Conservation (phyloP, 1,284 basidiomycete genomes). For the Trametes versicolor region DNA sequence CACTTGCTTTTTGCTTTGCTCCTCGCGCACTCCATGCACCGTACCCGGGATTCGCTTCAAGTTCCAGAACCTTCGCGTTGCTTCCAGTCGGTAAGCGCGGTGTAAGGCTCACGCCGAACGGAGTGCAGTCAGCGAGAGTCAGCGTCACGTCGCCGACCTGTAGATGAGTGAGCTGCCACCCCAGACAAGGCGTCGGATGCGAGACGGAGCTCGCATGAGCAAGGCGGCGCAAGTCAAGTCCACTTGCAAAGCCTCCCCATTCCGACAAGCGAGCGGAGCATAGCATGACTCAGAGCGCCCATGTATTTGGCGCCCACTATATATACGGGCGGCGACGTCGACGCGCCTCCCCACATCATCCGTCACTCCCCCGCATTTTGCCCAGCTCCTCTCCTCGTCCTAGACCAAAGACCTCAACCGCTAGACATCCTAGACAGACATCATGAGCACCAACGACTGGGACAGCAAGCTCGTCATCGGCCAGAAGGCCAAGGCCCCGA, state of each 20-base stretch:
- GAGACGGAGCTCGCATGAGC: background rate
- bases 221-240: constrained; percentile 9
- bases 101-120: background rate
- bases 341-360: constrained; percentile 28
- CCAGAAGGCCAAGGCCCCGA: constrained; percentile 71
- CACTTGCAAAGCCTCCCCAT: background rate
- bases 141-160: background rate
- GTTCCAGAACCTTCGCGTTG: constrained; percentile 11
- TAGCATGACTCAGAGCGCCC: constrained; percentile 32
- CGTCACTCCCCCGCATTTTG: constrained; percentile 13
- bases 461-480: constrained; percentile 84
- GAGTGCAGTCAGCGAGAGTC: constrained; percentile 13
- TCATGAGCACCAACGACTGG: constrained; percentile 63
- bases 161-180: constrained; percentile 7
- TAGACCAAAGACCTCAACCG: background rate
- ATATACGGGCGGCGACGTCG: constrained; percentile 33
- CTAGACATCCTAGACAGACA: constrained; percentile 23
- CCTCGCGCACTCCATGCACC: background rate
- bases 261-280: background rate
- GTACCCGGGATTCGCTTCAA: background rate
- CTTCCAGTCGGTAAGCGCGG: background rate
- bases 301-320: constrained; percentile 26
- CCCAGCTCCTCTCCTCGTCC: background rate
- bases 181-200: background rate
- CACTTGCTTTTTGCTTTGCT: no score